Conservation (phyloP, 306 rosid species). For the Sesbania bispinosa region DNA sequence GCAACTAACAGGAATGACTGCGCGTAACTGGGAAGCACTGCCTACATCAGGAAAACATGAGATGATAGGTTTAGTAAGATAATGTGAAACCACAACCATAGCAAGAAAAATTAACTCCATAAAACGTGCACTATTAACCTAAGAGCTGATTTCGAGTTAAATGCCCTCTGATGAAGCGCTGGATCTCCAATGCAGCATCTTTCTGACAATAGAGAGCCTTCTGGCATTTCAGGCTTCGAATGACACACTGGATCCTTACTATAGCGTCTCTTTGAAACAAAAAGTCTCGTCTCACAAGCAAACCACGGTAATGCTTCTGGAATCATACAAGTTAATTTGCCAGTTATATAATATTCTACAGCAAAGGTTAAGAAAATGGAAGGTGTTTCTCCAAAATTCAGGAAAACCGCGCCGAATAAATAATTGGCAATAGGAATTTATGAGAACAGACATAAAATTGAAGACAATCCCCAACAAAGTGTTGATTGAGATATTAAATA, state of each 20-base stretch:
- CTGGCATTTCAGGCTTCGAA: slow-evolving; percentile 44
- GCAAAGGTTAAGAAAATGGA: neutral
- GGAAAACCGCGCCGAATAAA: neutral
- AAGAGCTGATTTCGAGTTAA: slow-evolving; percentile 52
- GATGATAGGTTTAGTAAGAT: neutral
- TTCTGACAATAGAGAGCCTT: slow-evolving; percentile 42
- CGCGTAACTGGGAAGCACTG: slow-evolving; percentile 39
- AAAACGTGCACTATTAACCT: slow-evolving; percentile 41
- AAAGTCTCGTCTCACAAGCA: slow-evolving; percentile 54
- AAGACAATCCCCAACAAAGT: neutral
- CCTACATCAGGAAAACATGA: slow-evolving; percentile 27
- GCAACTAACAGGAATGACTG: slow-evolving; percentile 17
- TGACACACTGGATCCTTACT: slow-evolving; percentile 56
- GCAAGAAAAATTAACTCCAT: neutral
- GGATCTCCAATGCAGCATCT: slow-evolving; percentile 61
- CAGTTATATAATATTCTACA: neutral
- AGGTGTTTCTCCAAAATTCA: neutral
- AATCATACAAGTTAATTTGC: slow-evolving; percentile 19
- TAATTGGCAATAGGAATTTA: slow-evolving; percentile 15
- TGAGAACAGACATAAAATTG: neutral
- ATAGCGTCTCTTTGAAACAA: slow-evolving; percentile 49
- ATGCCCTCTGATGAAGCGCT: slow-evolving; percentile 67
- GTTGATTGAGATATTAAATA: neutral
- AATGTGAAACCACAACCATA: neutral
- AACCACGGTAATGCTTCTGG: slow-evolving; percentile 70